Evolutionary conservation across 192 early-diverging fungal species (phyloP), one percentile per base, ranked within the genome.

Genomic region (Rhizophagus clarus): DNA sequence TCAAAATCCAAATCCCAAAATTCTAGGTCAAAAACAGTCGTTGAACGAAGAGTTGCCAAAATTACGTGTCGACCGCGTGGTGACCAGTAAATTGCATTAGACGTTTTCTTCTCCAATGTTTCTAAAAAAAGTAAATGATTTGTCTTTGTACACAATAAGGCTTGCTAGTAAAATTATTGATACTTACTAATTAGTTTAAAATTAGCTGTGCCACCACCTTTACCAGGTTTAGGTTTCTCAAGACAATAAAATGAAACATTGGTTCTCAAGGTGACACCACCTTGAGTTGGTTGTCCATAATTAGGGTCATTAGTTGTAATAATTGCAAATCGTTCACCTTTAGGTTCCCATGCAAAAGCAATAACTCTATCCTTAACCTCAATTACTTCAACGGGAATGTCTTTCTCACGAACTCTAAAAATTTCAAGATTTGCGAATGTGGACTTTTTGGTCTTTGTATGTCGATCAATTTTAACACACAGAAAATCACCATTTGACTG

Each of bases 281-380:
- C 91, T 63, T 72, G 70, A 37, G 70, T 26, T 22, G 42, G 42
- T 11, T 89, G 80, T 29, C 79, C 83, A 77, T 82, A 82, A 76
- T 82, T 85, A 51, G 91, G 90, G 79, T 97, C 95, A 29, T 84
- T 86, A 61, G 92, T 92, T 47, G 93, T 89, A 62, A 99, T 91
- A n/a, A 97, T 88, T 63, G 93, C 96, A 82, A 99, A 98, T 73
- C 96, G 93, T 42, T 94, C 91, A 71, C 93, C 95, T 66, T 88
- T 89, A 31, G 98, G 98, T 87, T 99, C 98, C 97, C 98, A 99
- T 82, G 93, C 95, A 78, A 98, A 94, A n/a, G 91, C 91, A 75
- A 92, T 87, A 66, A 98, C 91, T 60, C 8, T 56, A 56, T 28
- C 45, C 24, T 63, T 76, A 92, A 76, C 74, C 95, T 99, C 98